A percentile compares a stretch with the other conserved stretches of the same genome.
These are phyloP conservation scores for Diaporthe citrichinensis DNA, from an alignment of 2,329 filamentous ascomycete species.

Conservation along the genomic window DNA sequence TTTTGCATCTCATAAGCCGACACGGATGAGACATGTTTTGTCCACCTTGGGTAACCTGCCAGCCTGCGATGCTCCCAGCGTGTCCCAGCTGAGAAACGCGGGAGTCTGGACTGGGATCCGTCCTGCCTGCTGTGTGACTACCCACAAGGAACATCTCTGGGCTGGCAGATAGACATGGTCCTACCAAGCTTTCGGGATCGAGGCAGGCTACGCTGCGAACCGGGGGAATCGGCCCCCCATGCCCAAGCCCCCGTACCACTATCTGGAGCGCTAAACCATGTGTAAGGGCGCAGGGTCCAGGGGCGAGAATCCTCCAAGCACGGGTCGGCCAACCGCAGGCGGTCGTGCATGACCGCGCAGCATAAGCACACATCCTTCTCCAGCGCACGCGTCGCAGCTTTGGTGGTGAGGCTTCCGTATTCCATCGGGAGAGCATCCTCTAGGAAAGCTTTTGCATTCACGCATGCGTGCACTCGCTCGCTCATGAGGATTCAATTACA, in stretches of 20 bases:
- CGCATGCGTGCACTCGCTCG: not conserved
- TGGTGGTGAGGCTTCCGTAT: not conserved
- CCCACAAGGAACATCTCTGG: not conserved
- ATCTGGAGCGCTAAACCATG: not conserved
- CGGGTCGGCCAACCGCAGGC: not conserved
- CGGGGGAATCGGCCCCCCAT: slow-evolving; percentile 1
- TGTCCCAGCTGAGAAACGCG: not conserved
- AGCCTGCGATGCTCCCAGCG: not conserved
- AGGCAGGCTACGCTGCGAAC: not conserved
- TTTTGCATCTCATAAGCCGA: not conserved
- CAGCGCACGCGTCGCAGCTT: not conserved
- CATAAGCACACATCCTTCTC: slow-evolving; percentile 8
- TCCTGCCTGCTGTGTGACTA: not conserved
- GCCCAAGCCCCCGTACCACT: not conserved
- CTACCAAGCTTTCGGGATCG: slow-evolving; percentile 10
- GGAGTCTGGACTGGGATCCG: not conserved
- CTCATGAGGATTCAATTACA: not conserved
- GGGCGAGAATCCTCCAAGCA: slow-evolving; percentile 8
- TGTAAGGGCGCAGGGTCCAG: not conserved
- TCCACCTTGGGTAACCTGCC: not conserved
- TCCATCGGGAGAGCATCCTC: not conserved
- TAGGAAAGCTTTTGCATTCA: not conserved
- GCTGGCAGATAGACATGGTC: not conserved
- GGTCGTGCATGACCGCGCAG: slow-evolving; percentile 6
- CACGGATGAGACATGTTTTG: not conserved